Evolutionary conservation across 2,329 filamentous ascomycete genomes (phyloP).

Genomic region (Myotisia sp.): DNA sequence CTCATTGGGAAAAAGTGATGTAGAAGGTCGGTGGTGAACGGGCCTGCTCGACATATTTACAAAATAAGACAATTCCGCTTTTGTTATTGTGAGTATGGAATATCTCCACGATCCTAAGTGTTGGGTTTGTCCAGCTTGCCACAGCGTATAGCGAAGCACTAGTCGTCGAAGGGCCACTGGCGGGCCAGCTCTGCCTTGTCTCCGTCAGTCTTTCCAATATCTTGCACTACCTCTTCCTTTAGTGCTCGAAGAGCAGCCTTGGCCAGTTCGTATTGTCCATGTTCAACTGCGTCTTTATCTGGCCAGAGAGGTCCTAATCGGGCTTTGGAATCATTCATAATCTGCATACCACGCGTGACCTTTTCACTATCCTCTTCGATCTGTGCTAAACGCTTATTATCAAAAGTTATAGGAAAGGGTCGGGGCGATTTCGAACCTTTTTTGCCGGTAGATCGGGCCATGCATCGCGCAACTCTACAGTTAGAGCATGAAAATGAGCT

Average conservation of each 20-base stretch:
- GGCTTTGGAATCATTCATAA: conserved; percentile 7
- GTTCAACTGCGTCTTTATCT: conserved; percentile 7
- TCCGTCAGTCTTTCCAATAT: conserved; percentile 5
- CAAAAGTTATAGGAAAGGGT: conserved; percentile 1
- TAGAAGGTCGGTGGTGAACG: no score
- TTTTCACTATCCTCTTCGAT: conserved; percentile 5
- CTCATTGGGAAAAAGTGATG: no score
- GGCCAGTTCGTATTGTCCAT: conserved; percentile 8
- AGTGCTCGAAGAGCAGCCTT: conserved; percentile 6
- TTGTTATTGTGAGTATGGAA: no score
- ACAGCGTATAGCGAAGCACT: no score
- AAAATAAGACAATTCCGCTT: no score
- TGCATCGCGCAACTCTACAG: conserved; percentile 3
- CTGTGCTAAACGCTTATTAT: conserved; percentile 2
- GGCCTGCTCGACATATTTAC: no score
- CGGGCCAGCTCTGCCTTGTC: conserved; percentile 5
- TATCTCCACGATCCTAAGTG: no score
- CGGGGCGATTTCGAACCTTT: neutral
- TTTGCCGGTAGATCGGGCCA: conserved; percentile 5
- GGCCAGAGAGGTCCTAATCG: conserved; percentile 9
- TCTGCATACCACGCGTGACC: conserved; percentile 4
- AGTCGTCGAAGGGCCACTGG: conserved; percentile 7
- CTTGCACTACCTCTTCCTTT: conserved; percentile 5
- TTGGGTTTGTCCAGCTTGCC: no score
- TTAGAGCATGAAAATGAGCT: conserved; percentile 6